Conservation (phyloP, 2,329 filamentous ascomycete genomes). For the Botrytis tulipae region DNA sequence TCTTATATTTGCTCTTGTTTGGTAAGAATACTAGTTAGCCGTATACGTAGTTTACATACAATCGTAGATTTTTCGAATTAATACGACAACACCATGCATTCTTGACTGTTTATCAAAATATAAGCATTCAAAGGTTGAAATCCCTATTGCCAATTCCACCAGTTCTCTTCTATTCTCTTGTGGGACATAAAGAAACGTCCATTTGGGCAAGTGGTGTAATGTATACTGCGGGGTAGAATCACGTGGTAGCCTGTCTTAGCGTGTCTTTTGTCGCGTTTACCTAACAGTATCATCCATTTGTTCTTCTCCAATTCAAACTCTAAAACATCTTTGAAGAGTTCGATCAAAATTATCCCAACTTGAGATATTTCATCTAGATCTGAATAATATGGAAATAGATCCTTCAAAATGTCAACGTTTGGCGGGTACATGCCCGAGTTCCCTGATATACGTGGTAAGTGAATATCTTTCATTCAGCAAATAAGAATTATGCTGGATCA, state of each 20-base stretch:
- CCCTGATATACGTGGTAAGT: conserved; percentile 67
- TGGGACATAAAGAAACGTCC: neutral
- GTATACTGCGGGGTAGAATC: neutral
- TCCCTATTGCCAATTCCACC: neutral
- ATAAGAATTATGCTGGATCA: neutral
- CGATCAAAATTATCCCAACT: neutral
- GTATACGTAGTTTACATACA: neutral
- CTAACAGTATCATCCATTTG: neutral
- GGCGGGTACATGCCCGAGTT: conserved; percentile 73
- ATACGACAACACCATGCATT: neutral
- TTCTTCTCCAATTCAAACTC: neutral
- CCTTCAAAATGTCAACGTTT: conserved; percentile 69
- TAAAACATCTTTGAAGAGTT: neutral
- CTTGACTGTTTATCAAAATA: neutral
- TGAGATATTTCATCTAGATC: neutral
- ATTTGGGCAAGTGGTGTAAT: neutral
- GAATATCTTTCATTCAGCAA: neutral
- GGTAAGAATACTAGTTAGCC: neutral
- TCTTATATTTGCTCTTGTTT: neutral
- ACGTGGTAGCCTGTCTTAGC: conserved; percentile 7
- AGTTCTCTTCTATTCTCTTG: neutral
- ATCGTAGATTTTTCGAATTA: neutral
- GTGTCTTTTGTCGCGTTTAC: neutral
- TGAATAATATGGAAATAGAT: neutral
- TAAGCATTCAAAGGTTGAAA: neutral